Conservation (phyloP, 257 asterid species). For the Scutellaria barbata region DNA sequence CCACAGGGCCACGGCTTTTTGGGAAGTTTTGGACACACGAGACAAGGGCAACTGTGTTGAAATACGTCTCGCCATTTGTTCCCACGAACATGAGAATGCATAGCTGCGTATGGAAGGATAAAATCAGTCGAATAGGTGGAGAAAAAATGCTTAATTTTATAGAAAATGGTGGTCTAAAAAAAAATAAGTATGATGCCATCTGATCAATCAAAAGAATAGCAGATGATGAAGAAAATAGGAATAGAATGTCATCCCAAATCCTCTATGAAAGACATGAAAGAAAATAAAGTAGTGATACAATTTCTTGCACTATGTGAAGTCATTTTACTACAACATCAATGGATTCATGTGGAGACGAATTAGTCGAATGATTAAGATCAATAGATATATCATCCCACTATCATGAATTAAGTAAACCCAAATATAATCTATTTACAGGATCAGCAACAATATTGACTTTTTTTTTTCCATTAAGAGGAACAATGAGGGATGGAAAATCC, state of each 20-base stretch:
- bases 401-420: background rate
- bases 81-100: conserved; percentile 69
- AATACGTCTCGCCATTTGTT: conserved; percentile 72
- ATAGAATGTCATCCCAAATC: no score
- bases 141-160: background rate
- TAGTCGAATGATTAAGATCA: conserved; percentile 4
- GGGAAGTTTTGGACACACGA: conserved; percentile 73
- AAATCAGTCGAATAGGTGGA: conserved; percentile 6
- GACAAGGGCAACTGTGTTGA: conserved; percentile 62
- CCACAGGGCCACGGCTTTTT: conserved; percentile 69
- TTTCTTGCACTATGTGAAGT: background rate
- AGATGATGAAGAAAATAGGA: background rate
- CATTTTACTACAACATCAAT: background rate
- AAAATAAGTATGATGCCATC: no score
- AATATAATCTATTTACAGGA: background rate
- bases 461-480: background rate
- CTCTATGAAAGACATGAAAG: no score
- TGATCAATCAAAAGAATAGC: background rate
- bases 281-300: no score
- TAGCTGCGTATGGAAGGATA: conserved; percentile 45
- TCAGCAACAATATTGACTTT: background rate
- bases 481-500: conserved; percentile 6
- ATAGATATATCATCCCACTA: conserved; percentile 2
- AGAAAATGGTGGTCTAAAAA: background rate
- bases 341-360: background rate